Conservation (phyloP, 2,329 filamentous ascomycete species). For the Cordyceps pruinosa region DNA sequence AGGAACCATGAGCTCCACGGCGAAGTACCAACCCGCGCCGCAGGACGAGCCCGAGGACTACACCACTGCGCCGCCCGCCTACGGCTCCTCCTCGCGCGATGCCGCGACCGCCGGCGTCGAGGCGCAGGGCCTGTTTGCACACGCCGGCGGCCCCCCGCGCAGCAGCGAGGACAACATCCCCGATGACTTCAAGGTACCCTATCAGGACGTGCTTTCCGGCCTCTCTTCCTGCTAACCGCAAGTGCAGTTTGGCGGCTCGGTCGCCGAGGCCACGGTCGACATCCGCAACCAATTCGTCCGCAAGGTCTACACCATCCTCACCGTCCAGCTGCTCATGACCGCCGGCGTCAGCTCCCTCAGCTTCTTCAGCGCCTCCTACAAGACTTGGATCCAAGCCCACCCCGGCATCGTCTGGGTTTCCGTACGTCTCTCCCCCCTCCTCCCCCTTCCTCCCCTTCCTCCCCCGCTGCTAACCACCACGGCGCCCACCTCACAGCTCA, state of each 20-base stretch:
- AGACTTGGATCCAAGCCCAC: slow-evolving; percentile 78
- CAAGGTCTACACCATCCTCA: slow-evolving; percentile 97
- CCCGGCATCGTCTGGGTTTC: slow-evolving; percentile 81
- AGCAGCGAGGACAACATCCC: slow-evolving; percentile 85
- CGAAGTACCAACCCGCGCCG: slow-evolving; percentile 77
- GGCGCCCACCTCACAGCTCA: slow-evolving; percentile 42
- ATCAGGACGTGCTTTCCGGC: too few relatives aligned
- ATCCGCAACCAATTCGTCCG: slow-evolving; percentile 95
- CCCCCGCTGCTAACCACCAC: neutral
- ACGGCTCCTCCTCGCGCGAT: slow-evolving; percentile 48
- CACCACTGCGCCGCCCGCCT: slow-evolving; percentile 76
- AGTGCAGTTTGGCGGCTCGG: slow-evolving; percentile 75
- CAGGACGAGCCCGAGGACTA: slow-evolving; percentile 83
- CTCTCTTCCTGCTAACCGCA: neutral
- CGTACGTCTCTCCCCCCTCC: slow-evolving; percentile 34
- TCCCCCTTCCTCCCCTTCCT: neutral
- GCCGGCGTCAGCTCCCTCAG: slow-evolving; percentile 73
- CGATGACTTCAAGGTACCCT: slow-evolving; percentile 93
- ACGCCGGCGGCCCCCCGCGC: too few relatives aligned
- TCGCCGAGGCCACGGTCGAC: slow-evolving; percentile 88
- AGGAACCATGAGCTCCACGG: slow-evolving; percentile 64
- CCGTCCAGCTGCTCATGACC: slow-evolving; percentile 85
- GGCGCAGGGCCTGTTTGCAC: slow-evolving; percentile 55
- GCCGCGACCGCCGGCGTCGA: slow-evolving; percentile 40
- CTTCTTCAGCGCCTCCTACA: slow-evolving; percentile 77